A percentile compares a stretch with the other conserved stretches of the same genome.
Evolutionary conservation across 768 basidiomycete genomes (phyloP).

Genomic region (Mycena venus): DNA sequence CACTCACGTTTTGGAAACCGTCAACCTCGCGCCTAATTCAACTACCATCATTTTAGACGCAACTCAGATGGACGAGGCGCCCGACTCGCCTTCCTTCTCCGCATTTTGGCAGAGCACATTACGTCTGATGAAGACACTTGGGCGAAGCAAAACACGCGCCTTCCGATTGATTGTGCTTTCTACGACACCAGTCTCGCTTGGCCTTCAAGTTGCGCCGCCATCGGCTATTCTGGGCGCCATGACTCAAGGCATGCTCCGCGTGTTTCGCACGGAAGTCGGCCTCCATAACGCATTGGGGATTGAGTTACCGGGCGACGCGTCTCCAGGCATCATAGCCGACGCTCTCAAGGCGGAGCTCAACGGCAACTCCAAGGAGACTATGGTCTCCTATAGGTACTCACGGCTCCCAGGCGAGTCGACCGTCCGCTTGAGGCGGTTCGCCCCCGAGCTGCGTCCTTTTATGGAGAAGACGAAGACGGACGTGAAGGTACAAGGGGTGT

Average conservation of each 20-base stretch:
- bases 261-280: slow-evolving; percentile 44
- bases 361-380: neutral
- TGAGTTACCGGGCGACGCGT: neutral
- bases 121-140: slow-evolving; percentile 22
- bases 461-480: neutral
- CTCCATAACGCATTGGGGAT: slow-evolving; percentile 27
- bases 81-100: slow-evolving; percentile 19
- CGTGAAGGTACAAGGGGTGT: slow-evolving; percentile 36
- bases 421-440: slow-evolving; percentile 35
- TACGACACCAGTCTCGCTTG: neutral
- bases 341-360: neutral
- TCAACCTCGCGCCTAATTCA: neutral
- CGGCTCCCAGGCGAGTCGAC: neutral
- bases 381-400: slow-evolving; percentile 13
- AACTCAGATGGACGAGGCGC: neutral
- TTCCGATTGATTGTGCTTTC: slow-evolving; percentile 21
- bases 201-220: neutral
- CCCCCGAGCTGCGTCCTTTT: slow-evolving; percentile 39
- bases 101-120: slow-evolving; percentile 17
- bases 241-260: slow-evolving; percentile 45
- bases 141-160: neutral
- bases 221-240: slow-evolving; percentile 27
- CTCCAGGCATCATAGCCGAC: neutral
- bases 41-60: slow-evolving; percentile 13
- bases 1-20: neutral